These are phyloP conservation scores for Porodaedalea pini DNA, from an alignment of 1,284 basidiomycete genomes.

Conservation along the genomic window DNA sequence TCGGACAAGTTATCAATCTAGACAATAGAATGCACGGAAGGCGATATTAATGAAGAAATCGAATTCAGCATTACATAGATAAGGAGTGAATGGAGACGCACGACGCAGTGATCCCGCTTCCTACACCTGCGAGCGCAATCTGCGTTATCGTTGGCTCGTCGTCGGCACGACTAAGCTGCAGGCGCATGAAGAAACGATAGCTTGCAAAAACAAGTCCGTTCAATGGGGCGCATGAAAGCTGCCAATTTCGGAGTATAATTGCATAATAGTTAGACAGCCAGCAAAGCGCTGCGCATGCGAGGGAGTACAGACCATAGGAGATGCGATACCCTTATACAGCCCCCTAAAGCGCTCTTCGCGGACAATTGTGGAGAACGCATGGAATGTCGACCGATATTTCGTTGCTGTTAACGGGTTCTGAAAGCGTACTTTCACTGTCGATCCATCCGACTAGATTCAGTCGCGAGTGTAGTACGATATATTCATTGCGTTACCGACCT, in stretches of 20 bases:
- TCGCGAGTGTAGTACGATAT: background rate
- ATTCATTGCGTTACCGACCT: conserved; percentile 37
- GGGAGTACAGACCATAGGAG: conserved; percentile 55
- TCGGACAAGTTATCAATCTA: conserved; percentile 76
- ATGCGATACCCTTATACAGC: conserved; percentile 68
- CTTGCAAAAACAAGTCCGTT: conserved; percentile 75
- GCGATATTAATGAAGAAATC: background rate
- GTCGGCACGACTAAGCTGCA: conserved; percentile 47
- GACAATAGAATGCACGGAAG: background rate
- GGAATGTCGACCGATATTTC: conserved; percentile 56
- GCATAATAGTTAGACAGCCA: background rate
- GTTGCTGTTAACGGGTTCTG: conserved; percentile 56
- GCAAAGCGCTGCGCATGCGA: background rate
- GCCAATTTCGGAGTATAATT: background rate
- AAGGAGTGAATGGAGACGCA: conserved; percentile 37
- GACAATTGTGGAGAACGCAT: conserved; percentile 62
- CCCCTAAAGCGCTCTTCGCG: conserved; percentile 64
- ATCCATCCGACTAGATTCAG: conserved; percentile 5
- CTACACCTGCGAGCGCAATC: conserved; percentile 72
- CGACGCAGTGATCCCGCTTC: conserved; percentile 75
- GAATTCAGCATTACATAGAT: too few relatives aligned
- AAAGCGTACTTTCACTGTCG: conserved; percentile 71
- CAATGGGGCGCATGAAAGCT: conserved; percentile 68
- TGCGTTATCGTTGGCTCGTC: conserved; percentile 58
- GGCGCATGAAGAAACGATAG: conserved; percentile 65